phyloP scores from a whole-genome alignment of 345 rosid species.

The Mercurialis annua region DNA sequence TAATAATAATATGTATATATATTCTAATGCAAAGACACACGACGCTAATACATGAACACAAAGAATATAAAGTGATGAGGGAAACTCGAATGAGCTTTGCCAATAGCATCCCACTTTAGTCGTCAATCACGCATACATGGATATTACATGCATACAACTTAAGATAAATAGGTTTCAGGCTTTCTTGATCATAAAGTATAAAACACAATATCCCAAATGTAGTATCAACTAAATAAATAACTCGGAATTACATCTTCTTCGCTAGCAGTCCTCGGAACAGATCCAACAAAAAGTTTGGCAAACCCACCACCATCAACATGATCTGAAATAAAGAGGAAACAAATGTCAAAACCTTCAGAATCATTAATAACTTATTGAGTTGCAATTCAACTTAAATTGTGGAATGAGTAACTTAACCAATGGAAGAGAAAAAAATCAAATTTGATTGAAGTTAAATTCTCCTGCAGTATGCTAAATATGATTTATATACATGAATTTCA shows the following conservation, averaged over 20 bases:
- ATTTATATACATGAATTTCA: no score
- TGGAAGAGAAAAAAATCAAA: no score
- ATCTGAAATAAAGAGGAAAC: slow-evolving; percentile 32
- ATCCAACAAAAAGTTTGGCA: slow-evolving; percentile 97
- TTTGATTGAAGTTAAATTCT: not conserved
- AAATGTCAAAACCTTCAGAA: no score
- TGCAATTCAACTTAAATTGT: not conserved
- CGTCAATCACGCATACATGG: not conserved
- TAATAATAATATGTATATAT: no score
- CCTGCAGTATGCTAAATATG: no score
- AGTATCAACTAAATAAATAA: slow-evolving; percentile 7
- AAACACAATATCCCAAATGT: not conserved
- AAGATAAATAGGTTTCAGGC: not conserved
- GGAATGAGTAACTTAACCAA: no score
- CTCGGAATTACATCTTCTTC: slow-evolving; percentile 81
- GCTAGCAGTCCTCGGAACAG: slow-evolving; percentile 79
- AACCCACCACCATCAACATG: slow-evolving; percentile 41
- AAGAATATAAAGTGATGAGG: not conserved
- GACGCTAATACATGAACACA: not conserved
- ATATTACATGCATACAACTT: not conserved
- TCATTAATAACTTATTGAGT: no score
- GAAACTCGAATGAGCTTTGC: not conserved
- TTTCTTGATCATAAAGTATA: not conserved
- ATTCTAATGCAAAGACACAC: not conserved
- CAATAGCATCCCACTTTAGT: not conserved